phyloP scores from a whole-genome alignment of 768 basidiomycete species.

The Macrolepiota dolichaula region DNA sequence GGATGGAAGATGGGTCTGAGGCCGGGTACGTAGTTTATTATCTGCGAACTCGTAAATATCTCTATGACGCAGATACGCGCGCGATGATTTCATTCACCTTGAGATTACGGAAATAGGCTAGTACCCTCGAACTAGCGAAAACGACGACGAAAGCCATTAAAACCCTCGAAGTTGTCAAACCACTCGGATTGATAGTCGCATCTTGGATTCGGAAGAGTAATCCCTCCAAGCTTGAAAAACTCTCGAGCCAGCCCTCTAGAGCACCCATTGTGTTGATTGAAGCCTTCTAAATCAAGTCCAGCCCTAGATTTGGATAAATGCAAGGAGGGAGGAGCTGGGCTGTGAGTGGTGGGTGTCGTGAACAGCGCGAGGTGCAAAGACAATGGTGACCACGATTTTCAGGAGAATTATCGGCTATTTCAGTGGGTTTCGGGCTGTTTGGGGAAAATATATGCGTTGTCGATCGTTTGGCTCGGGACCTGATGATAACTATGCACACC shows the following conservation, averaged over 20 bases:
- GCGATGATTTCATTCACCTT: conserved; percentile 21
- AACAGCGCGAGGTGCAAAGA: background rate
- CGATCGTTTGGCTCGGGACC: too few species aligned
- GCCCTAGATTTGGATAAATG: background rate
- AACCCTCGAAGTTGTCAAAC: background rate
- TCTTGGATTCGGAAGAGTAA: background rate
- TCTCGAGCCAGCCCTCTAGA: background rate
- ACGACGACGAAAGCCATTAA: conserved; percentile 15
- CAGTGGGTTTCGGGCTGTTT: too few species aligned
- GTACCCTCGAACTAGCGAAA: conserved; percentile 28
- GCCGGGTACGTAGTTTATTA: conserved; percentile 35
- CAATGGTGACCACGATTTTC: background rate
- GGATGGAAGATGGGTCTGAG: conserved; percentile 39
- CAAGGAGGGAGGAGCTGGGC: background rate
- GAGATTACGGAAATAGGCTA: conserved; percentile 27
- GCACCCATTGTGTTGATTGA: background rate
- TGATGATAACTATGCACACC: too few species aligned
- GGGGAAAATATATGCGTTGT: too few species aligned
- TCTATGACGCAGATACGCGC: background rate
- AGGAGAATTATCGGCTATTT: background rate
- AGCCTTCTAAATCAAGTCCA: background rate
- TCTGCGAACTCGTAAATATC: conserved; percentile 19
- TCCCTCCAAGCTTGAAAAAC: background rate
- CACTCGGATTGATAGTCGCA: background rate
- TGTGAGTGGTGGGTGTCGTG: background rate